A percentile compares a stretch with the other conserved stretches of the same genome.
Evolutionary conservation across 495 filamentous ascomycete genomes (phyloP).

Genomic region (Amorphotheca resinae): DNA sequence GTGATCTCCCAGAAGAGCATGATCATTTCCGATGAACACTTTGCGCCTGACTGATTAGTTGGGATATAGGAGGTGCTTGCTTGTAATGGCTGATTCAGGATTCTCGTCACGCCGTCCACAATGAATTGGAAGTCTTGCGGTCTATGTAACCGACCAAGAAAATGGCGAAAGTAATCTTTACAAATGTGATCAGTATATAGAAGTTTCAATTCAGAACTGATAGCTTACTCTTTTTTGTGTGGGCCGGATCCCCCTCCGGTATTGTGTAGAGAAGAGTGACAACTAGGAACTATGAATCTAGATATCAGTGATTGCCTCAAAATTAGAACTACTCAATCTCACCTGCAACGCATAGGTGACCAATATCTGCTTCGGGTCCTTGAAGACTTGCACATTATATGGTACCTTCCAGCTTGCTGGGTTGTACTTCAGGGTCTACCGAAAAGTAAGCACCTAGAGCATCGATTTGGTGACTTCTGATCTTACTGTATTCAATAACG

Average conservation of each 20-base stretch:
- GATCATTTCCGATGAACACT: constrained; percentile 91
- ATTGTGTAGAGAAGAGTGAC: constrained; percentile 82
- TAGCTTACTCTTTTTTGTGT: constrained; percentile 59
- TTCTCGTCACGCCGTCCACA: constrained; percentile 87
- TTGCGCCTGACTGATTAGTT: constrained; percentile 65
- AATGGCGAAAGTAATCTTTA: constrained; percentile 20
- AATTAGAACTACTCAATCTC: not conserved
- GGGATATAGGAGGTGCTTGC: constrained; percentile 80
- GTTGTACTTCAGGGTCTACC: constrained; percentile 88
- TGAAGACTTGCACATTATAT: constrained; percentile 87
- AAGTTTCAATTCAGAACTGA: not conserved
- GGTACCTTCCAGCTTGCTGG: constrained; percentile 89
- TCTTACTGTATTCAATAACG: constrained; percentile 86
- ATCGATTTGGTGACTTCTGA: not conserved
- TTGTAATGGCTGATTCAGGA: constrained; percentile 87
- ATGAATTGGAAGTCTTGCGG: constrained; percentile 97
- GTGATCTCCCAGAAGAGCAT: constrained; percentile 97
- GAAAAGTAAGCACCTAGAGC: constrained; percentile 16
- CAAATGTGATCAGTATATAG: not conserved
- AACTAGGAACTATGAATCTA: constrained; percentile 47
- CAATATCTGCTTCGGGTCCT: constrained; percentile 82
- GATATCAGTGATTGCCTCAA: not conserved
- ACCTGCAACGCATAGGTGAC: constrained; percentile 80
- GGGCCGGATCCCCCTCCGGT: constrained; percentile 54
- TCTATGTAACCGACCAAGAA: constrained; percentile 74